Evolutionary conservation across 768 basidiomycete genomes (phyloP), one percentile per base, ranked within the genome.

Genomic region (Multifurca ochricompacta): DNA sequence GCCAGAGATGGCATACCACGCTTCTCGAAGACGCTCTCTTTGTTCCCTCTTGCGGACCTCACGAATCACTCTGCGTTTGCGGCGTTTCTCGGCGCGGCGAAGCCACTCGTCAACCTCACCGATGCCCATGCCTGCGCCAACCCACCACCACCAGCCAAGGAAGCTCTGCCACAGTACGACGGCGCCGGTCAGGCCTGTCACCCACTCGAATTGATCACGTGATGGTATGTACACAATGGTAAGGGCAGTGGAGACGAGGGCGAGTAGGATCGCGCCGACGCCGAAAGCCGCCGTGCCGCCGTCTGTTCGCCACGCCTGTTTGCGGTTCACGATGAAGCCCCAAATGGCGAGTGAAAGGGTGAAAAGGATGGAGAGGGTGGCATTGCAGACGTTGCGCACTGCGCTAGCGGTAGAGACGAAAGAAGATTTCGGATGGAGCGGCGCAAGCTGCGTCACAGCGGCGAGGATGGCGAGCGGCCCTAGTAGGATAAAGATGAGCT

Each of bases 131-230:
- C 91, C 87, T 2, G 87, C 82, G n/a, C 93, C 93, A 13, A 92
- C 91, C 92, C 92, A 97, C 93, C 93, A 97, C 93, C 93, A 97
- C 91, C 91, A 97, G 0, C 90, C 92, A 19, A 96, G 70, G 69
- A 94, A 95, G 68, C 82, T 91, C 74, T 99, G 96, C 96, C 96
- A 99, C 18, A 98, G 78, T 10, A 97, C 81, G 47, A 96, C 82
- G 7, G 87, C 84, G 82, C 91, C 94, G 69, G 91, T 81, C 48
- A 97, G 74, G 21, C 84, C 81, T 0, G 91, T 89, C 53, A 97
- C 76, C 96, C 96, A 98, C n/a, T 81, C 73, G 59, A 89, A 88
- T 62, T 91, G 83, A 58, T 95, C 87, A 63, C 87, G 83, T 49
- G 73, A 73, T 9, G 85, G 83, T 35, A 99, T 87, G 63, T 92